Evolutionary conservation across 2,329 filamentous ascomycete species (phyloP).

Genomic region (Penicillium sp.): DNA sequence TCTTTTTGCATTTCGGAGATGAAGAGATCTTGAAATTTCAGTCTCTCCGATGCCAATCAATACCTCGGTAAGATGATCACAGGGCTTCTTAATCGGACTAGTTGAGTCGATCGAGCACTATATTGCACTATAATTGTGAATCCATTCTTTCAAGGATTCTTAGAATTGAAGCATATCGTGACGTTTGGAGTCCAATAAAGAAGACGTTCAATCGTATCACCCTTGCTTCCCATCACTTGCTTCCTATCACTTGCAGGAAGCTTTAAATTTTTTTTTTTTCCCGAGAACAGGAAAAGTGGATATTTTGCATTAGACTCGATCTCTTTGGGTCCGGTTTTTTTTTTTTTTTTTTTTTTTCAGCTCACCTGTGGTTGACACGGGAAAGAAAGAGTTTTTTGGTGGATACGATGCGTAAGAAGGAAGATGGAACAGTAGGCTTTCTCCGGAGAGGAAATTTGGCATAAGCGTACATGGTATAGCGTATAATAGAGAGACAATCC

Average conservation of each 20-base stretch:
- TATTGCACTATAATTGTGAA: background rate
- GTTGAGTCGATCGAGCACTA: background rate
- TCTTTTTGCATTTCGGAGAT: constrained; percentile 1
- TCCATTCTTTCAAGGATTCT: background rate
- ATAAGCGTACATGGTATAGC: background rate
- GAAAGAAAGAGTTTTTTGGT: constrained; percentile 16
- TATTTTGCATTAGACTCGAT: constrained; percentile 31
- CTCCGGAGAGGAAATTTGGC: too few species aligned
- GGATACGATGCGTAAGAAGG: constrained; percentile 7
- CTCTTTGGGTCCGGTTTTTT: constrained; percentile 25
- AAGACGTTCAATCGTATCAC: constrained; percentile 7
- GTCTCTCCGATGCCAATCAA: constrained; percentile 14
- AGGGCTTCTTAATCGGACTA: background rate
- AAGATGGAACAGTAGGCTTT: too few species aligned
- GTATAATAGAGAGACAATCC: constrained; percentile 9
- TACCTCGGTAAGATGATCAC: constrained; percentile 1
- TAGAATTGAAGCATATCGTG: background rate
- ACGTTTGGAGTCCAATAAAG: background rate
- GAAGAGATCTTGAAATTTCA: constrained; percentile 2
- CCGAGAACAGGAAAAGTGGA: constrained; percentile 31
- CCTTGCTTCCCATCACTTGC: constrained; percentile 7
- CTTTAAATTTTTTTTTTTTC: constrained; percentile 35
- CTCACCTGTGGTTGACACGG: constrained; percentile 18
- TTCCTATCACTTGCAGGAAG: constrained; percentile 23
- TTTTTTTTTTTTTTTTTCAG: constrained; percentile 17